A percentile compares a stretch with the other conserved stretches of the same genome.
phyloP scores from a whole-genome alignment of 2,329 filamentous ascomycete genomes.

The Lasiodiplodia sp. region DNA sequence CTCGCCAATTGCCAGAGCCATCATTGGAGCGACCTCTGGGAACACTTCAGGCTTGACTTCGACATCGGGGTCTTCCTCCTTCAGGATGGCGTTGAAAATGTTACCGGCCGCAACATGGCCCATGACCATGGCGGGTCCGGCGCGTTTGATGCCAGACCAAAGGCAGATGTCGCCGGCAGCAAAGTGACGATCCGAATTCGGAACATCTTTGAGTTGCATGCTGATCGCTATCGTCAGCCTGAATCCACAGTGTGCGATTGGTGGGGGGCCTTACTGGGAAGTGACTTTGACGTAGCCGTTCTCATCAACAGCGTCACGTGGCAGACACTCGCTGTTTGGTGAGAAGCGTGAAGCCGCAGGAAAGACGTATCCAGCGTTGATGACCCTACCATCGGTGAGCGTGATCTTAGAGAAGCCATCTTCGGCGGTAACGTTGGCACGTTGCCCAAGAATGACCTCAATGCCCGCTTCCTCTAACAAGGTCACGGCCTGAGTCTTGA shows the following conservation, averaged over 20 bases:
- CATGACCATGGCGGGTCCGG: conserved; percentile 77
- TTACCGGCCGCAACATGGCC: conserved; percentile 72
- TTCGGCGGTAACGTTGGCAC: conserved; percentile 52
- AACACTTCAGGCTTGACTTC: conserved; percentile 38
- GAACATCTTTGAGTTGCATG: conserved; percentile 57
- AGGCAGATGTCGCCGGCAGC: conserved; percentile 72
- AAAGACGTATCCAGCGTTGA: conserved; percentile 71
- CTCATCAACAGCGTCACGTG: conserved; percentile 63
- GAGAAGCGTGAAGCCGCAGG: conserved; percentile 71
- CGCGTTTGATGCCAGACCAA: conserved; percentile 83
- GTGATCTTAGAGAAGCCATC: conserved; percentile 55
- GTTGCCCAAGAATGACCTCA: conserved; percentile 67
- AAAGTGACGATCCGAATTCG: conserved; percentile 69
- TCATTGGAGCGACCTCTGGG: conserved; percentile 65
- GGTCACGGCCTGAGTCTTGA: conserved; percentile 68
- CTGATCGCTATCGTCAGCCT: neutral
- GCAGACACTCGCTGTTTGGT: conserved; percentile 70
- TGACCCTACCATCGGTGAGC: conserved; percentile 50
- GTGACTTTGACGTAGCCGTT: conserved; percentile 72
- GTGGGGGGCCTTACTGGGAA: conserved; percentile 54
- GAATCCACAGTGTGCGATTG: conserved; percentile 22
- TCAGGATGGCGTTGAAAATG: conserved; percentile 45
- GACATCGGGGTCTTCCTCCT: conserved; percentile 39
- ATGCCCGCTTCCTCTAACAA: conserved; percentile 70
- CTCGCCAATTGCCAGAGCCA: conserved; percentile 75